These are phyloP conservation scores for Balamuthia mandrillaris DNA, from an alignment of 208 protist genomes.

Conservation along the genomic window DNA sequence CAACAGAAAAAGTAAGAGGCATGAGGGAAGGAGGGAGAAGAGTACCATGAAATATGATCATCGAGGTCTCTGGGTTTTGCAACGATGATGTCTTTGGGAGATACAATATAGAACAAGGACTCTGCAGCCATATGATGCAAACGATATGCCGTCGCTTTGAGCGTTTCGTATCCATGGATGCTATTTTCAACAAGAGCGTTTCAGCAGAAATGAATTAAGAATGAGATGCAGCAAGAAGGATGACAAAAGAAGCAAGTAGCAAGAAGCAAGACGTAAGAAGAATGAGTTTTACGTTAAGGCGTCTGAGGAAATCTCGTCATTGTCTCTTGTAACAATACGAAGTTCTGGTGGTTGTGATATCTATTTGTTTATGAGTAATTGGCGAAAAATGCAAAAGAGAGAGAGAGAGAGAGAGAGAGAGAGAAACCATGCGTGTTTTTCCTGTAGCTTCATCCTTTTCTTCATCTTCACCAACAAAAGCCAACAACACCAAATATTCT, in stretches of 20 bases:
- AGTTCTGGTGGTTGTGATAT: conserved; percentile 66
- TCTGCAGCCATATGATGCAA: conserved; percentile 43
- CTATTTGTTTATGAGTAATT: background rate
- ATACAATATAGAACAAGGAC: conserved; percentile 71
- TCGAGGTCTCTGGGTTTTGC: conserved; percentile 70
- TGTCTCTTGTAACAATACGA: conserved; percentile 59
- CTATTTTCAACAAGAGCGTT: background rate
- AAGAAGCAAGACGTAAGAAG: conserved; percentile 37
- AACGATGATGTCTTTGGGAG: conserved; percentile 76
- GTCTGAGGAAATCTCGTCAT: conserved; percentile 74
- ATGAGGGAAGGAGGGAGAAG: too few species aligned
- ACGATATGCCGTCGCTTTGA: conserved; percentile 22
- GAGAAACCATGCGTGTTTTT: background rate
- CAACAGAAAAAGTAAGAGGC: conserved; percentile 10
- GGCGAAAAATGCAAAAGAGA: background rate
- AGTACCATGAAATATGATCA: conserved; percentile 77
- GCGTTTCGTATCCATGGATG: conserved; percentile 9
- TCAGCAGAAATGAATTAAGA: background rate
- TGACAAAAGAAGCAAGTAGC: background rate
- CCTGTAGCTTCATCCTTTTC: conserved; percentile 4
- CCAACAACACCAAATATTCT: conserved; percentile 70
- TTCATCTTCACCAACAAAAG: conserved; percentile 59
- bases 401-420: background rate
- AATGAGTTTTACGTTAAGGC: conserved; percentile 64
- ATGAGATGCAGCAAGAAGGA: background rate